These are phyloP conservation scores for Trichophyton benhamiae DNA, from an alignment of 2,329 filamentous ascomycete genomes.

Conservation along the genomic window DNA sequence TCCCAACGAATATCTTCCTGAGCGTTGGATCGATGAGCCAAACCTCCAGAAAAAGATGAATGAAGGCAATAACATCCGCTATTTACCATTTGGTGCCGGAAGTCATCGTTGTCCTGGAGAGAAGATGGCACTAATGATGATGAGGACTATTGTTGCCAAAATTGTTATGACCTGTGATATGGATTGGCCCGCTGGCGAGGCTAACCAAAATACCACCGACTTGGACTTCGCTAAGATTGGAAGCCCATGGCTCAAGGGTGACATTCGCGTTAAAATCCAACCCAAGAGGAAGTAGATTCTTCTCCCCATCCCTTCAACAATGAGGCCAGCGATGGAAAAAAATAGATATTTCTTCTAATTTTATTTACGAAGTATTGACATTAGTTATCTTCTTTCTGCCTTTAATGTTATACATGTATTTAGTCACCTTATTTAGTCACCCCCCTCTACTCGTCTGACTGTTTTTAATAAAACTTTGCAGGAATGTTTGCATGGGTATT, in stretches of 20 bases:
- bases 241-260: conserved; percentile 13
- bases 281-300: not conserved
- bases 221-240: conserved; percentile 13
- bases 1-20: conserved; percentile 9
- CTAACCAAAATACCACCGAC: conserved; percentile 8
- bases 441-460: too few species aligned
- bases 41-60: conserved; percentile 9
- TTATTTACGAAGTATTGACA: too few species aligned
- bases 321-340: not conserved
- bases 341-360: not conserved
- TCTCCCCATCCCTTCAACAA: too few species aligned
- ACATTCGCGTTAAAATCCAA: conserved; percentile 9
- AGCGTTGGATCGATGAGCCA: conserved; percentile 10
- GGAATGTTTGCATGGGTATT: too few species aligned
- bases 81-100: conserved; percentile 12
- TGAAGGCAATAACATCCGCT: conserved; percentile 6
- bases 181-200: conserved; percentile 7
- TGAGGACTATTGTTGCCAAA: conserved; percentile 8
- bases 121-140: conserved; percentile 12
- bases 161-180: conserved; percentile 10
- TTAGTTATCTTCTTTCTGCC: not conserved
- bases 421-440: too few species aligned
- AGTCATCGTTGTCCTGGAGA: conserved; percentile 13
- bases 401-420: not conserved
- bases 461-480: too few species aligned